Base-by-base conservation (phyloP, 108 stramenopile genomes). In the Cyclostephanos invisitatus region DNA sequence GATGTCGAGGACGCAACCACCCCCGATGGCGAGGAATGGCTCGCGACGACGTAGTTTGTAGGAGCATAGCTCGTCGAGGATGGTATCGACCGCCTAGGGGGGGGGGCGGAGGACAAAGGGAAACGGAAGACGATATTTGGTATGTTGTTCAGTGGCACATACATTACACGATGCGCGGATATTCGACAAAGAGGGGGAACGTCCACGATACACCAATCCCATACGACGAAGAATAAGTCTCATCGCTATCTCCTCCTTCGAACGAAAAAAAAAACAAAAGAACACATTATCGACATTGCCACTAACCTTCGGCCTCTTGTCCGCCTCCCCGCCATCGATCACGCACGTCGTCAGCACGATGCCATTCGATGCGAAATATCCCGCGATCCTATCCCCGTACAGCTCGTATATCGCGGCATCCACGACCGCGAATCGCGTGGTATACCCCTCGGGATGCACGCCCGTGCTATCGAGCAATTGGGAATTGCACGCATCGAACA, bases 21-120 rank as follows among this genome's bases (percentile, higher is more conserved):
- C 97, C 17, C 97, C 97, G 75, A 98, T 91, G 69, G 96, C 96
- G 14, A 97, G 83, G 74, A 97, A 94, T 3, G 97, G 97, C 69
- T 97, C 96, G 36, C 96, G 85, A 21, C 97, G 87, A 14, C 93
- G 81, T 15, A 98, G 85, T 57, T 90, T 91, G 84, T 96, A 94
- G 2, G 68, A 82, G 63, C 93, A 94, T 54, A 92, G 72, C n/a
- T 86, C 75, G 54, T 96, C 91, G 11, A 94, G 74, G 36, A 96
- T 77, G 37, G 82, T 77, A 68, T 91, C 89, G 14, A 94, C 90
- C 14, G 92, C 90, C 85, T 87, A 62, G 12, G 24, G 17, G 51
- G 4, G 10, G 3, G 36, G 36, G 7, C 3, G 36, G 36, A 3
- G 36, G 36, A 36, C 49, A 8, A 8, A 4, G 49, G 17, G 10